These are phyloP conservation scores for Neurospora sp. DNA, from an alignment of 495 filamentous ascomycete genomes.

Conservation along the genomic window DNA sequence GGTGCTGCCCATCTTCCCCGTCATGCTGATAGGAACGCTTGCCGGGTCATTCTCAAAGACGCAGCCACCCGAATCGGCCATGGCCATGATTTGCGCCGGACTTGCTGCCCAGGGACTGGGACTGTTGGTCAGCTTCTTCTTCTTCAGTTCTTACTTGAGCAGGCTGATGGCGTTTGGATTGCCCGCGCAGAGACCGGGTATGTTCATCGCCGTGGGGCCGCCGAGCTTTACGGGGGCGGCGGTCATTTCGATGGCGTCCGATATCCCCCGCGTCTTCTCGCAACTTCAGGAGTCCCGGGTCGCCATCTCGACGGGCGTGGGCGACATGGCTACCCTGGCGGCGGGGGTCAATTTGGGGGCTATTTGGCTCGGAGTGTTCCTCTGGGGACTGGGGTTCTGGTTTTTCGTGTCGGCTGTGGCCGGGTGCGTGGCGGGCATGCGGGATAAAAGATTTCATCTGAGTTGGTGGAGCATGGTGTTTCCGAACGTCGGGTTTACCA, in stretches of 20 bases:
- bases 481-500: constrained; percentile 47
- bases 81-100: constrained; percentile 38
- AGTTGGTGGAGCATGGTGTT: constrained; percentile 51
- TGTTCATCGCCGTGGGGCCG: constrained; percentile 66
- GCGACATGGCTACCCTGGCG: constrained; percentile 6
- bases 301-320: background rate
- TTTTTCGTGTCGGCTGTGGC: constrained; percentile 55
- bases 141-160: constrained; percentile 47
- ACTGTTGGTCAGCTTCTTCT: constrained; percentile 37
- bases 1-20: constrained; percentile 47
- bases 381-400: constrained; percentile 64
- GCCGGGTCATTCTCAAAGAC: constrained; percentile 29
- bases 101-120: constrained; percentile 44
- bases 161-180: constrained; percentile 52
- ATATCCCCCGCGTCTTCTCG: constrained; percentile 19
- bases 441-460: constrained; percentile 43
- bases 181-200: constrained; percentile 44
- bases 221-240: constrained; percentile 61
- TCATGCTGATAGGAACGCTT: constrained; percentile 43
- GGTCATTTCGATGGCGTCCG: constrained; percentile 52
- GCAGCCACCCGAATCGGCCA: constrained; percentile 26
- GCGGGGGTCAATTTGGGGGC: constrained; percentile 40
- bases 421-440: constrained; percentile 40
- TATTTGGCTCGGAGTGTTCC: constrained; percentile 44
- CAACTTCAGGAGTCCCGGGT: background rate